Evolutionary conservation across 2,329 filamentous ascomycete genomes (phyloP).

Genomic region (Alternaria incomplexa): DNA sequence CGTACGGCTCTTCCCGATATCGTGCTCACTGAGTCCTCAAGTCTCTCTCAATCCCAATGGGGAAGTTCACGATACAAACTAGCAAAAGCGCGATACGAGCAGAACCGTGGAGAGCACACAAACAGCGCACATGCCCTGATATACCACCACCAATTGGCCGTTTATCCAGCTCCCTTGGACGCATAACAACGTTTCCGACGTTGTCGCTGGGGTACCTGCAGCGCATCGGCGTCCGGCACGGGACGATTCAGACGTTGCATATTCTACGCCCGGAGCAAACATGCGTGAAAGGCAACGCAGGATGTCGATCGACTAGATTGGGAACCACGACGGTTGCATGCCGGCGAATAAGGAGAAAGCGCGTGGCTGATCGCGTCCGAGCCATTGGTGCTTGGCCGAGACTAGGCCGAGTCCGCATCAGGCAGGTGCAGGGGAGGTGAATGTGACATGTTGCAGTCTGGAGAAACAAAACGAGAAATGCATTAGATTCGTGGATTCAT

Average conservation of each 20-base stretch:
- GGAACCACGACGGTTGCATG: neutral
- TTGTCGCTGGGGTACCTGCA: conserved; percentile 5
- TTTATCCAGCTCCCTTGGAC: neutral
- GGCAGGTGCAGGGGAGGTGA: conserved; percentile 23
- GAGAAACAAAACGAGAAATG: neutral
- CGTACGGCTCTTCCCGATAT: neutral
- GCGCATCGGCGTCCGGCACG: neutral
- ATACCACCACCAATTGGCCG: conserved; percentile 7
- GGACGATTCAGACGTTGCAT: conserved; percentile 1
- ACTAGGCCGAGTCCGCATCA: conserved; percentile 19
- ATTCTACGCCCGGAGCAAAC: conserved; percentile 8
- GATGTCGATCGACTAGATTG: conserved; percentile 7
- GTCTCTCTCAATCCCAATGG: neutral
- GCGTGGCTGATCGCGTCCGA: conserved; percentile 10
- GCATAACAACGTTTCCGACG: neutral
- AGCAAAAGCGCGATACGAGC: neutral
- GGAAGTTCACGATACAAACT: conserved; percentile 4
- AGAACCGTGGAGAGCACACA: neutral
- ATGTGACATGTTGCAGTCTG: neutral
- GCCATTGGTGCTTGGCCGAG: conserved; percentile 17
- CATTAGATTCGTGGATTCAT: neutral
- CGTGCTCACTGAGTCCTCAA: neutral
- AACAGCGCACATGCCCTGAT: conserved; percentile 11
- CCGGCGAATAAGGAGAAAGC: conserved; percentile 8
- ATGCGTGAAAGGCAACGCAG: conserved; percentile 1